Evolutionary conservation across 257 asterid genomes (phyloP).

Genomic region (Mitragyna speciosa): DNA sequence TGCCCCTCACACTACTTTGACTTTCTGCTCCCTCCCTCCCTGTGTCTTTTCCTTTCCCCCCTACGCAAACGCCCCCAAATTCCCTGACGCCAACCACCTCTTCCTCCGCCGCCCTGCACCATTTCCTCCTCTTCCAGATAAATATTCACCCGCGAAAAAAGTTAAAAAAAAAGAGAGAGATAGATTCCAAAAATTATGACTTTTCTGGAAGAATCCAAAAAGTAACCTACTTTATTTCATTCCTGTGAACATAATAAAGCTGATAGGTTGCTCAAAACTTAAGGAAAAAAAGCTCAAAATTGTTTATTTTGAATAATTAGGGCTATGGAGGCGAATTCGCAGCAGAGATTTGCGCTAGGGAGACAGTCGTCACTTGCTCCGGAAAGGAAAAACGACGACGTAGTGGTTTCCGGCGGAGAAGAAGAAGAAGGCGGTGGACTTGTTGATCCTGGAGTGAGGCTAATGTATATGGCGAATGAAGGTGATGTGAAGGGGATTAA

Average conservation of each 20-base stretch:
- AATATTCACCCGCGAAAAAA: neutral
- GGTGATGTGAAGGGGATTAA: slow-evolving; percentile 78
- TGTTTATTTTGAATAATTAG: neutral
- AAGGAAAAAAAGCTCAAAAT: neutral
- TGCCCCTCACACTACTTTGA: neutral
- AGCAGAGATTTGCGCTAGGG: slow-evolving; percentile 59
- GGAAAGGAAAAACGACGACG: slow-evolving; percentile 31
- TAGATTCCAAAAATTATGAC: neutral
- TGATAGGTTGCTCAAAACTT: neutral
- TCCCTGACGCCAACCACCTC: neutral
- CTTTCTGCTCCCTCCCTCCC: neutral
- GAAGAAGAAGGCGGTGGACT: slow-evolving; percentile 32
- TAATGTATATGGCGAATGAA: slow-evolving; percentile 75
- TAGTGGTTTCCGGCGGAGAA: slow-evolving; percentile 17
- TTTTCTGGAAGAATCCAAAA: neutral
- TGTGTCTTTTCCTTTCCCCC: neutral
- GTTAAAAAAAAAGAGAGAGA: neutral
- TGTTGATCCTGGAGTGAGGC: slow-evolving; percentile 59
- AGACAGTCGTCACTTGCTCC: slow-evolving; percentile 70
- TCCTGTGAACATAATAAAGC: slow-evolving; percentile 3
- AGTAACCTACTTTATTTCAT: neutral
- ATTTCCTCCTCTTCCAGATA: neutral
- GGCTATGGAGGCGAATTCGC: slow-evolving; percentile 52
- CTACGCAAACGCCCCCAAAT: neutral
- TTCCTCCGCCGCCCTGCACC: neutral